Evolutionary conservation across 1,139 yeast species (phyloP), one percentile per base, ranked within the genome.

Genomic region (Petasospora rhodanensis): DNA sequence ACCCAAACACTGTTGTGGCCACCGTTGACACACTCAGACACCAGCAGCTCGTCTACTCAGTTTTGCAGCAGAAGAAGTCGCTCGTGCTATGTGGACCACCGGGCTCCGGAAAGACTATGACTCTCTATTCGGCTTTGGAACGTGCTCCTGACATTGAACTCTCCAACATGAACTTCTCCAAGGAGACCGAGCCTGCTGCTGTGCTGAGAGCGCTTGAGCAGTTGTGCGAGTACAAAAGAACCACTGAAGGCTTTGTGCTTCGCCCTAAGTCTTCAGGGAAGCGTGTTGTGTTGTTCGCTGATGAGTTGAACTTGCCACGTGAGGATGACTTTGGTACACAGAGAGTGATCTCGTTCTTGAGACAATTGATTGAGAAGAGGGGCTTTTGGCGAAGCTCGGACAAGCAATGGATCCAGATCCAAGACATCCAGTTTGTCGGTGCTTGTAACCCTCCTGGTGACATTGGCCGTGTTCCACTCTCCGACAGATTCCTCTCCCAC

Each of bases 61-160:
- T 84, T 6, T 52, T 89, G 24, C 64, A 66, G 24, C 75, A 76
- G 28, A 81, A 73, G 38, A 62, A 63, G 29, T 76, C 94, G 0
- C 56, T 86, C 16, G 64, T 91, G 20, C 64, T 91, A 21, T 87
- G 96, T 60, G 98, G 98, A 5, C 97, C 97, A 0, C 97, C 98
- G 0, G 98, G 98, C 4, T 82, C 96, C 0, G 98, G 98, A 42
- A 91, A 91, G 54, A 89, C 97, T 0, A 89, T 89, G 97, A 79
- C 91, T 0, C 59, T 91, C 18, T 69, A 84, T 45, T 77, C 80
- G 34, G 79, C 87, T 0, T 57, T 91, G 28, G 64, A 84, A 31
- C 68, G 67, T 35, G 66, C 80, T 0, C 70, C 78, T 0, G 64
- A 68, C 18, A 62, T 77, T 39, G 84, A 79, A 24, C 64, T 85